Conservation (phyloP, 768 basidiomycete genomes). For the Leccinum longicurvipes region DNA sequence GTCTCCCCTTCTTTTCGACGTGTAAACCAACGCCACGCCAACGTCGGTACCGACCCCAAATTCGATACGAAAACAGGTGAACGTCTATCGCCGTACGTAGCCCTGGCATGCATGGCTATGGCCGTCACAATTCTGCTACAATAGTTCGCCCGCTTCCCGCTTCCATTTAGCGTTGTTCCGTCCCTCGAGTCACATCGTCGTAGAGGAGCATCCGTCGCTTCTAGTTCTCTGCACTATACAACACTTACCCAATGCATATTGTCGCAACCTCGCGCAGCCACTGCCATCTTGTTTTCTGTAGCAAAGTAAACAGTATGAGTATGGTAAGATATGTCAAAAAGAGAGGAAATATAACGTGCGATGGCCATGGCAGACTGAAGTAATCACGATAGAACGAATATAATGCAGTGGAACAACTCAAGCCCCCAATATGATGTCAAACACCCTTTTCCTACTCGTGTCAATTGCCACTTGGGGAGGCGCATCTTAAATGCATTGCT, state of each 20-base stretch:
- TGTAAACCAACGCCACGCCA: neutral
- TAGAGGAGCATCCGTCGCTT: neutral
- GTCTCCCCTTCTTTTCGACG: constrained; percentile 18
- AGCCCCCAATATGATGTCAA: neutral
- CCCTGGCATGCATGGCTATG: constrained; percentile 91
- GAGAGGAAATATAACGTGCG: neutral
- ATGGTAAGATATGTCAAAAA: neutral
- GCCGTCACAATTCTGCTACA: constrained; percentile 65
- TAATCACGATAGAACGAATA: neutral
- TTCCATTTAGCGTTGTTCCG: neutral
- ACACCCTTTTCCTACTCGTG: neutral
- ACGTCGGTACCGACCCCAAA: neutral
- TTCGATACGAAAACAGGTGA: constrained; percentile 59
- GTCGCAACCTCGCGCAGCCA: neutral
- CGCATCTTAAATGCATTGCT: neutral
- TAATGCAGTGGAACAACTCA: neutral
- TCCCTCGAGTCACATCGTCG: neutral
- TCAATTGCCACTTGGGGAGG: neutral
- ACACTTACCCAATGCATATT: neutral
- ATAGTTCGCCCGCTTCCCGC: constrained; percentile 20
- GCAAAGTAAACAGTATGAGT: neutral
- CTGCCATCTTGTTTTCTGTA: neutral
- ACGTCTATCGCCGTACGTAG: constrained; percentile 93
- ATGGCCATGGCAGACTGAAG: neutral
- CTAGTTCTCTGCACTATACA: neutral